Percentiles rank a stretch among this genome's conserved stretches.
Conservation (phyloP, 306 rosid species). For the Corylus americana region DNA sequence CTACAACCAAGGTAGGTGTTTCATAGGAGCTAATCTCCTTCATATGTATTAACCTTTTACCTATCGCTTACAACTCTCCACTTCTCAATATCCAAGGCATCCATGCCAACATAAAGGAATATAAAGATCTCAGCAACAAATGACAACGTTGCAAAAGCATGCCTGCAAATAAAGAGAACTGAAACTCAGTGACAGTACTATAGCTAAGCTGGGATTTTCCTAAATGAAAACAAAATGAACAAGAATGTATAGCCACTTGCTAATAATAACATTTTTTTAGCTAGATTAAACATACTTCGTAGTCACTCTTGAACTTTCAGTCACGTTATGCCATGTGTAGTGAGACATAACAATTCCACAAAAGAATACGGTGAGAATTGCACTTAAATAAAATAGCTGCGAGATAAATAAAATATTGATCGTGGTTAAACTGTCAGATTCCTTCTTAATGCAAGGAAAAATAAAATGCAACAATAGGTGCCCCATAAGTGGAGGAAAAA, state of each 20-base stretch:
- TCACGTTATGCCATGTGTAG: conserved; percentile 99
- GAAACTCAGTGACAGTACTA: conserved; percentile 15
- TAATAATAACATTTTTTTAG: conserved; percentile 2
- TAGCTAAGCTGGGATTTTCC: background rate
- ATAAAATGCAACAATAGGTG: background rate
- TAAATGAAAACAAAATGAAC: conserved; percentile 14
- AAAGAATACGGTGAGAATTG: conserved; percentile 94
- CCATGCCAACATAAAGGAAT: conserved; percentile 99
- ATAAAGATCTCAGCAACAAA: conserved; percentile 88
- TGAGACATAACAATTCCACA: conserved; percentile 99
- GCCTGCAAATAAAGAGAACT: conserved; percentile 53
- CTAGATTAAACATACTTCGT: conserved; percentile 67
- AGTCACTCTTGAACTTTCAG: conserved; percentile 93
- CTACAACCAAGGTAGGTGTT: background rate
- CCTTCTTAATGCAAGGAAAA: background rate
- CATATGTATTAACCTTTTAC: conserved; percentile 38
- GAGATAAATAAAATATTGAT: conserved; percentile 19
- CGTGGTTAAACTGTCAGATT: conserved; percentile 11
- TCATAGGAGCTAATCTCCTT: conserved; percentile 11
- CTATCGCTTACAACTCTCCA: conserved; percentile 84
- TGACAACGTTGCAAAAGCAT: conserved; percentile 89
- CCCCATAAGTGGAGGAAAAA: conserved; percentile 7
- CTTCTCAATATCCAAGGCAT: conserved; percentile 92
- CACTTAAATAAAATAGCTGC: conserved; percentile 93
- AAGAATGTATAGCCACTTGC: conserved; percentile 9